Evolutionary conservation across 495 filamentous ascomycete genomes (phyloP), one percentile per base, ranked within the genome.

Genomic region (Penicillium pulvis): DNA sequence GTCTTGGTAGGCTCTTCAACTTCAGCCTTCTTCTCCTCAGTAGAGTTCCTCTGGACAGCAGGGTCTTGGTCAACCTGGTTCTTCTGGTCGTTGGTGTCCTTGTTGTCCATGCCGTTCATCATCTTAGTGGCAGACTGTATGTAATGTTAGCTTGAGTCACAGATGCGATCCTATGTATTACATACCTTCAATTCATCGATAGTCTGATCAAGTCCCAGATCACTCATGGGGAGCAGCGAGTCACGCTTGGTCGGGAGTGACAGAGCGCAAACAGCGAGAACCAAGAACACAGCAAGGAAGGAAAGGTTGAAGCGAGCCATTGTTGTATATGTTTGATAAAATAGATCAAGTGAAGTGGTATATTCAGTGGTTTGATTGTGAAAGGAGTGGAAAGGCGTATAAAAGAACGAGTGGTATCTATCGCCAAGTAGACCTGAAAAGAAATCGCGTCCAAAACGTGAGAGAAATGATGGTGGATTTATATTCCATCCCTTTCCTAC

Each of bases 291-390:
- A 43, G 69, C 64, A 17, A 77, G 56, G 59, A 72, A 59, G 30
- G 69, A 72, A 41, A 75, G 39, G 39, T 31, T 74, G 65, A 74
- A 60, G 36, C 71, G 75, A 33, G 72, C 66, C 75, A 79, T 79
- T 63, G 30, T 61, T 57, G 20, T 53, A 10, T 61, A 45, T 48
- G 23, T 43, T 30, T 14, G 39, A 31, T 43, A 63, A 55, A 54
- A 60, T 61, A 19, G 53, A 57, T 35, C 54, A 46, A 12, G 24
- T 20, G 49, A 62, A 55, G 12, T 2, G 50, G 42, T 57, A 61
- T 68, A 56, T 59, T 49, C 53, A 65, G 33, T 17, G 33, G 0
- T 28, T 28, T 33, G 51, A 49, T 30, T 16, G 16, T 10, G 12
- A 51, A 63, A 57, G n/a, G 64, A 68, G 57, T 58, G 61, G 51